Base-by-base conservation (phyloP, 495 filamentous ascomycete species). In the Aspergillus cavernicola region DNA sequence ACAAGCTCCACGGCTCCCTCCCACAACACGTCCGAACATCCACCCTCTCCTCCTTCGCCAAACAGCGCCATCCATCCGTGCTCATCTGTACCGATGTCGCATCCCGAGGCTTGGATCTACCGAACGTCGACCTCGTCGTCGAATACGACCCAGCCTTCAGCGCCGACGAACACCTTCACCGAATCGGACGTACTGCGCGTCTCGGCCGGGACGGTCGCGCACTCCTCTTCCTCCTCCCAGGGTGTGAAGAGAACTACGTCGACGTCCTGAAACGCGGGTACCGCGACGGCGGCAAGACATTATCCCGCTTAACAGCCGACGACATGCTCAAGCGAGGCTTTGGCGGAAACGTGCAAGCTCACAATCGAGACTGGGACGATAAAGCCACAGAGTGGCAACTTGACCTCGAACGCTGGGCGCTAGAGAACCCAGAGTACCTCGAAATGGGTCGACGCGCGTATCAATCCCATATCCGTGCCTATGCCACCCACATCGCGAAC, bases 61-160 rank as follows among this genome's bases (percentile, higher is more conserved):
- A 64, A 33, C 83, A 78, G 52, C 54, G 53, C 7, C 76, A 86
- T 2, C 82, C 92, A 1, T 81, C 83, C 0, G 81, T 97, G 16
- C 80, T 98, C 48, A 79, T 98, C 61, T 95, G 90, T 63, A 97
- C 93, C 6, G 93, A 97, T 60, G 92, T 98, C 37, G 88, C 92
- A 16, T 92, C 93, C 16, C 88, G 93, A 48, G 93, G 93, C 62
- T 81, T 97, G 26, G 93, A 98, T 71, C 76, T 98, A 3, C 91
- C 92, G 1, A 92, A 95, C 38, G 87, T 97, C 33, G 93, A 98
- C 60, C 78, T 95, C 15, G 87, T 97, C 26, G 80, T 97, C 52
- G 92, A 98, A 65, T 97, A 93, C 66, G 93, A 97, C 63, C 91
- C 93, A 0, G 86, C 93, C 4, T 97, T 96, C 72, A 88, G 85